Percentiles rank a stretch among this genome's conserved stretches.
These are phyloP conservation scores for Sordariomycetes sp. DNA, from an alignment of 2,329 filamentous ascomycete species.

Conservation along the genomic window DNA sequence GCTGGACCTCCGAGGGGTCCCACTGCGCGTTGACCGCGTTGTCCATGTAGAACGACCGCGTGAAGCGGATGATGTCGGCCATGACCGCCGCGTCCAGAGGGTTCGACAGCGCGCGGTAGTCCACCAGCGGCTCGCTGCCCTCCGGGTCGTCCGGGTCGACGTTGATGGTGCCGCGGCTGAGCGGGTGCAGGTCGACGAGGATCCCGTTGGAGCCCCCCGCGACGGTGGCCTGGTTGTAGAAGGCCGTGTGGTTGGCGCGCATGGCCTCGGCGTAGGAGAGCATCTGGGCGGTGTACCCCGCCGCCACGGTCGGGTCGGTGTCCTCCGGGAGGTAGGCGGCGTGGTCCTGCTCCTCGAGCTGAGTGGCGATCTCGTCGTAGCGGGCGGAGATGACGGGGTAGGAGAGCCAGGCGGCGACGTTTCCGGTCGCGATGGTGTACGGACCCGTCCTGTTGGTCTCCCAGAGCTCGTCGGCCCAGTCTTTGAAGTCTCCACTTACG, in stretches of 20 bases:
- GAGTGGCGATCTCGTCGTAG: conserved; percentile 18
- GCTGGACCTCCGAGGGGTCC: conserved; percentile 19
- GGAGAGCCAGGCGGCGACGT: conserved; percentile 23
- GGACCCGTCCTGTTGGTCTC: conserved; percentile 12
- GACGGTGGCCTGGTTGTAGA: conserved; percentile 17
- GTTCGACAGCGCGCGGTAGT: conserved; percentile 26
- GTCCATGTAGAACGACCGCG: conserved; percentile 21
- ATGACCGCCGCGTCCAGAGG: conserved; percentile 25
- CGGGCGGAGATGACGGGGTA: conserved; percentile 20
- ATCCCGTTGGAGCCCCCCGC: conserved; percentile 11
- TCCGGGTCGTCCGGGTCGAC: conserved; percentile 26
- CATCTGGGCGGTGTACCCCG: conserved; percentile 26
- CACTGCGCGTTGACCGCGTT: conserved; percentile 21
- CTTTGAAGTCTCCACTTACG: conserved; percentile 7
- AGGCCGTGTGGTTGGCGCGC: conserved; percentile 21
- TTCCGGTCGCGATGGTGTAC: conserved; percentile 20
- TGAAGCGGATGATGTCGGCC: conserved; percentile 25
- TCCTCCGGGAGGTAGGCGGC: conserved; percentile 18
- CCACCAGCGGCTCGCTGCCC: conserved; percentile 20
- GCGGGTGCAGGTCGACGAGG: conserved; percentile 18
- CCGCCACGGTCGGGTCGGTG: conserved; percentile 19
- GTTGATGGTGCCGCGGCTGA: conserved; percentile 25
- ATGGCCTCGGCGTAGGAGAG: conserved; percentile 21
- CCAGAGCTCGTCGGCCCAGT: conserved; percentile 8
- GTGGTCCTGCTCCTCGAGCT: conserved; percentile 19